A percentile compares a stretch with the other conserved stretches of the same genome.
phyloP scores from a whole-genome alignment of 495 filamentous ascomycete species.

The Xylaria cubensis region DNA sequence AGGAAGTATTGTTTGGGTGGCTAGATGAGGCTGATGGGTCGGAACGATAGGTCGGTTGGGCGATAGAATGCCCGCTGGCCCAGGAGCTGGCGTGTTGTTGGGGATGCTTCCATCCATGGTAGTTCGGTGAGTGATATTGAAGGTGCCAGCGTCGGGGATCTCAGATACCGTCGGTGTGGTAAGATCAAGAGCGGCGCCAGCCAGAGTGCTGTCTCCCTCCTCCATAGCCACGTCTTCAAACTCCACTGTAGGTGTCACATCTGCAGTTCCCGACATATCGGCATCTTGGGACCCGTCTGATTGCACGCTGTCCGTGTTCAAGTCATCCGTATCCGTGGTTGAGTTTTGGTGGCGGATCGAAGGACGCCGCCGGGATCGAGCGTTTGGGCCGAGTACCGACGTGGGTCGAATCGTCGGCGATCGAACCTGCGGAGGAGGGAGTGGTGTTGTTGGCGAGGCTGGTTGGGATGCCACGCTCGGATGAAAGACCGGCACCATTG shows the following conservation, averaged over 20 bases:
- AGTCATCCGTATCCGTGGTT: slow-evolving; percentile 84
- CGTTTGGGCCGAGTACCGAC: slow-evolving; percentile 52
- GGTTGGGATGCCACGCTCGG: slow-evolving; percentile 83
- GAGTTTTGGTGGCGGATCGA: slow-evolving; percentile 89
- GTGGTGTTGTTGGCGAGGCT: slow-evolving; percentile 90
- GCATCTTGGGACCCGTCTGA: slow-evolving; percentile 69
- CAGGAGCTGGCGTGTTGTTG: slow-evolving; percentile 61
- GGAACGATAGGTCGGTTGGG: slow-evolving; percentile 78
- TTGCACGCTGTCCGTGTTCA: slow-evolving; percentile 75
- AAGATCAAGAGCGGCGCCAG: slow-evolving; percentile 74
- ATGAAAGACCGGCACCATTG: slow-evolving; percentile 78
- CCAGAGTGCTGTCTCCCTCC: slow-evolving; percentile 78
- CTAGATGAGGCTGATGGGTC: slow-evolving; percentile 70
- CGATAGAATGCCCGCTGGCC: slow-evolving; percentile 73
- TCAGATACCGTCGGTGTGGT: slow-evolving; percentile 81
- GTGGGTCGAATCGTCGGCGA: slow-evolving; percentile 60
- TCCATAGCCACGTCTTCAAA: slow-evolving; percentile 79
- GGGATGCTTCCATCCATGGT: slow-evolving; percentile 87
- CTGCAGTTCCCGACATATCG: slow-evolving; percentile 75
- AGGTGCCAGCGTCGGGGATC: slow-evolving; percentile 82
- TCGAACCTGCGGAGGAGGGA: slow-evolving; percentile 64
- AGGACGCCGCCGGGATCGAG: slow-evolving; percentile 65
- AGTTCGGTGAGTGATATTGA: slow-evolving; percentile 94
- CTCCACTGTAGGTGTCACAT: slow-evolving; percentile 78
- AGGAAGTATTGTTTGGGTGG: slow-evolving; percentile 66